Base-by-base conservation (phyloP, 169 alveolate species). In the Ichthyophthirius multifiliis region DNA sequence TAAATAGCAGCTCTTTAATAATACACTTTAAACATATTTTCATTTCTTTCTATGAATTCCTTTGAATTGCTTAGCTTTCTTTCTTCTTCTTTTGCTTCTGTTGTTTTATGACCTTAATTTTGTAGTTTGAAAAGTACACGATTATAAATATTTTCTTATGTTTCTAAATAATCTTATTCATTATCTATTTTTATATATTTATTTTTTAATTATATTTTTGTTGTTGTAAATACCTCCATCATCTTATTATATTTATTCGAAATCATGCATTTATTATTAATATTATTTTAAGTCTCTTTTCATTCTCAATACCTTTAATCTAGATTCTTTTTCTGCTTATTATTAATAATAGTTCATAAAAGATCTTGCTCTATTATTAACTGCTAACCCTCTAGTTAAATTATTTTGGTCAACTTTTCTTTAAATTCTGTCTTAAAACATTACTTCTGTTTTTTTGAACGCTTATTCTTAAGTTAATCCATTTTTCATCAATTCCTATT, bases 1-100 rank as follows among this genome's bases (percentile, higher is more conserved):
- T 39, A 34, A 16, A 37, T 37, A 39, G 77, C 77, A 37, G 77
- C 77, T 67, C 77, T 67, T 67, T 67, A 35, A 41, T 67, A 67
- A 39, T 67, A 67, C n/a, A 18, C 46, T n/a, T 67, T 13, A 15
- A 67, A 67, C 39, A 67, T 39, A 37, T 67, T 67, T 67, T 39
- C 46, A 41, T 39, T 67, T 67, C 62, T 67, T 34, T 34, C 39
- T 4, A 67, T 37, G 41, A 67, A 67, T 34, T 65, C 75, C 18
- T 32, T 65, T 65, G 23, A 27, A 27, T 43, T 0, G 35, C 16
- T 32, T 41, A 34, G 16, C 46, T 67, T 41, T 34, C 18, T 37
- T 16, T 67, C 77, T 20, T 67, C 6, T 67, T 67, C 16, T 32
- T 23, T 16, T 67, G 15, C 63, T n/a, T 45, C 18, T 45, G 6